Evolutionary conservation across 495 filamentous ascomycete species (phyloP).

Genomic region (Amorphotheca resinae): DNA sequence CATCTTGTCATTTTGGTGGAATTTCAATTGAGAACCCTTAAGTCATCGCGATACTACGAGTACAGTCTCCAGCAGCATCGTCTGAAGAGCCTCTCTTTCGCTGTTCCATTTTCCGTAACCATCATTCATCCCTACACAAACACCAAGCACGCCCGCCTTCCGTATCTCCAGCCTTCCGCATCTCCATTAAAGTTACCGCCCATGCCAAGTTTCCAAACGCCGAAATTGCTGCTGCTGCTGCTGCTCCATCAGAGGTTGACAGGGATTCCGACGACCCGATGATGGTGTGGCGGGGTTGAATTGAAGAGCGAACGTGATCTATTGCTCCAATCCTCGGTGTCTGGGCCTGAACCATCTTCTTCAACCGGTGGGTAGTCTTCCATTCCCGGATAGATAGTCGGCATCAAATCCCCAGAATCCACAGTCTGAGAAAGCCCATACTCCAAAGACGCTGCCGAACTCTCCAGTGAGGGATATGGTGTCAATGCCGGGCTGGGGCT

Average conservation of each 20-base stretch:
- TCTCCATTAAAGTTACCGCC: too few relatives aligned
- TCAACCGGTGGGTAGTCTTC: background rate
- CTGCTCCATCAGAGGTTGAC: background rate
- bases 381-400: background rate
- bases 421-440: background rate
- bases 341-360: background rate
- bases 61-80: too few relatives aligned
- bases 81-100: too few relatives aligned
- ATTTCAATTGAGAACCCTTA: too few relatives aligned
- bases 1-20: too few relatives aligned
- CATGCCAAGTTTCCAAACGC: too few relatives aligned
- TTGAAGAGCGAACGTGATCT: background rate
- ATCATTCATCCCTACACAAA: too few relatives aligned
- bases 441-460: background rate
- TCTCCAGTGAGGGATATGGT: background rate
- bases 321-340: background rate
- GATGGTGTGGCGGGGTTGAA: background rate
- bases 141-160: too few relatives aligned
- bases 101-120: too few relatives aligned
- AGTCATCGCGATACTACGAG: too few relatives aligned
- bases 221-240: background rate
- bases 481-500: background rate
- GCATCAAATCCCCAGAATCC: background rate
- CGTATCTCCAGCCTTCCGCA: too few relatives aligned
- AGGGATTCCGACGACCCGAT: background rate